Base-by-base conservation (phyloP, 768 basidiomycete genomes). In the Leucosporidium creatinivorum region DNA sequence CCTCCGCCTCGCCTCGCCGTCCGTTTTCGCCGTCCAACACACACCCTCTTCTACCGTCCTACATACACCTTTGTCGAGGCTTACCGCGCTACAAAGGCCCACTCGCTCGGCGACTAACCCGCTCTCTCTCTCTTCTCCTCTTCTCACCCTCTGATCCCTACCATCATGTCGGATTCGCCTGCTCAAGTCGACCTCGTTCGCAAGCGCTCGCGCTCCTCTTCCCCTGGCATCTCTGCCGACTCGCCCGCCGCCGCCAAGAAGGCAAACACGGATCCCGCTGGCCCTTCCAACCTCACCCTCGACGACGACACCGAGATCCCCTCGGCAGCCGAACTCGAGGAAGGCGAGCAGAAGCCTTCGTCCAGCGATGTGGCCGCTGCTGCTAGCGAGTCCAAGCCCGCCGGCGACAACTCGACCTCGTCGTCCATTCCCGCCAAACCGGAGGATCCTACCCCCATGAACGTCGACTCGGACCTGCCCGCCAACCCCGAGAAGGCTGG, bases 121-220 rank as follows among this genome's bases (percentile, higher is more conserved):
- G 50, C 25, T 7, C 50, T 23, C 25, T 26, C 25, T 23, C 50
- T 23, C 57, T 26, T 36, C 57, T 31, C 39, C 17, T 21, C n/a
- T 50, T 52, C 31, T 1, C 33, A 18, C 26, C 31, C 23, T 39
- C 62, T 36, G 19, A 18, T 51, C 54, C 47, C n/a, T 26, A 9
- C 31, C 31, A 58, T 23, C n/a, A 39, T 17, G 21, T 28, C 68
- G 47, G 68, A 73, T 47, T 68, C 69, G 26, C 50, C 58, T 61
- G 62, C 65, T 31, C 54, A 64, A n/a, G 59, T 55, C 61, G 72
- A 70, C 58, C 60, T 70, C 56, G 63, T 59, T 33, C 73, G 69
- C 67, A 73, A 73, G 54, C 73, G 73, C 48, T 73, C 73, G 21
- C 69, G 73, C 62, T 73, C 73, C 12, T 59, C 69, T 17, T 73